Conservation (phyloP, 169 alveolate genomes). For the Plasmodium cynomolgi region DNA sequence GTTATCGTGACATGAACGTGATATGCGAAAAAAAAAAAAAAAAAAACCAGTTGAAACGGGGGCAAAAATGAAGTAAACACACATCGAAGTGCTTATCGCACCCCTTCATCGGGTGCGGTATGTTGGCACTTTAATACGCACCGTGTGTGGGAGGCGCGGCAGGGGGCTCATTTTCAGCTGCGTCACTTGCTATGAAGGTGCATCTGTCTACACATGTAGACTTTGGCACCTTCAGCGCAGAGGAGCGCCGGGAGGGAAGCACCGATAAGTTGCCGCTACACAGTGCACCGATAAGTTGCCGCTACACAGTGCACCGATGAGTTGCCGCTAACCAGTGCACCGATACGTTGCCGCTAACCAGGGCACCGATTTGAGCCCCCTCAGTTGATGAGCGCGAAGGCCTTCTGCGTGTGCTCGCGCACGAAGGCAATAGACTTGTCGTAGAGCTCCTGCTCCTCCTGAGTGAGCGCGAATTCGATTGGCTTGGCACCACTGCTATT, state of each 20-base stretch:
- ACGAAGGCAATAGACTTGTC: constrained; percentile 66
- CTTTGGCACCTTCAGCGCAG: neutral
- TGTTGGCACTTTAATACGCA: neutral
- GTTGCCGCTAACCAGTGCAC: neutral
- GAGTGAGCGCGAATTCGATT: constrained; percentile 64
- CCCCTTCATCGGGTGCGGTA: neutral
- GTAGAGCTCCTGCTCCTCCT: constrained; percentile 77
- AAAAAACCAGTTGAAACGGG: neutral
- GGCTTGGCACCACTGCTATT: constrained; percentile 77
- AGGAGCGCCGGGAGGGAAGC: neutral
- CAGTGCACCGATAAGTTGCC: no score
- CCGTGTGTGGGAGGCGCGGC: neutral
- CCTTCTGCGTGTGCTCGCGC: constrained; percentile 26
- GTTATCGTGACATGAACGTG: neutral
- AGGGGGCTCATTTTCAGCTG: neutral
- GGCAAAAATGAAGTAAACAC: neutral
- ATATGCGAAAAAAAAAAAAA: neutral
- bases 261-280: no score
- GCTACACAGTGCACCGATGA: neutral
- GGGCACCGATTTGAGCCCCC: neutral
- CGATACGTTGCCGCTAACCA: neutral
- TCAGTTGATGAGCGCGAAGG: constrained; percentile 26
- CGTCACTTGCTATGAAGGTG: neutral
- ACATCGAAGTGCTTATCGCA: neutral
- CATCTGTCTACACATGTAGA: neutral